A percentile compares a stretch with the other conserved stretches of the same genome.
These are phyloP conservation scores for Colletotrichum cereale DNA, from an alignment of 2,329 filamentous ascomycete genomes.

Conservation along the genomic window DNA sequence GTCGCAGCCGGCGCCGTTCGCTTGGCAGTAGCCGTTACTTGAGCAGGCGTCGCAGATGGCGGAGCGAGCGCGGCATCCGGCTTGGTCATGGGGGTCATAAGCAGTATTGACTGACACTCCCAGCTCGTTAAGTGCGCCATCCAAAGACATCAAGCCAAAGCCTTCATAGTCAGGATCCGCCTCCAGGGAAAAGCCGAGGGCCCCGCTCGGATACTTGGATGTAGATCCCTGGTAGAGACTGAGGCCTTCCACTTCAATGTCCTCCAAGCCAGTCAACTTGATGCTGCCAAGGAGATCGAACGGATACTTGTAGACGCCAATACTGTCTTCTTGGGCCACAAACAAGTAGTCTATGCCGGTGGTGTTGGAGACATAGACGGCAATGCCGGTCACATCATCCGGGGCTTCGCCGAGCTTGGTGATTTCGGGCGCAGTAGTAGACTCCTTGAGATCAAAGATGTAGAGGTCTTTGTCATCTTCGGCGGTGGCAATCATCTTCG, in stretches of 20 bases:
- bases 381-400: conserved; percentile 56
- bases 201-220: conserved; percentile 52
- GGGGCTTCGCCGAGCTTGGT: conserved; percentile 51
- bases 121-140: conserved; percentile 49
- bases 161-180: conserved; percentile 51
- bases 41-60: conserved; percentile 52
- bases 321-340: conserved; percentile 52
- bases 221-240: conserved; percentile 55
- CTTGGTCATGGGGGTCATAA: conserved; percentile 52
- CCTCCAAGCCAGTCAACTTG: conserved; percentile 53
- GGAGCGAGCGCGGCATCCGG: conserved; percentile 43
- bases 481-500: conserved; percentile 54
- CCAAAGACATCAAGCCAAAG: conserved; percentile 56
- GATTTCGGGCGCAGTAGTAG: conserved; percentile 52
- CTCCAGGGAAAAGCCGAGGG: conserved; percentile 56
- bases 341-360: conserved; percentile 54
- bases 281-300: conserved; percentile 54
- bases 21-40: conserved; percentile 53
- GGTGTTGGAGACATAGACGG: conserved; percentile 52
- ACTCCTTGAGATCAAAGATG: conserved; percentile 54
- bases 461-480: conserved; percentile 55
- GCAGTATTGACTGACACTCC: conserved; percentile 52
- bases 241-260: conserved; percentile 58
- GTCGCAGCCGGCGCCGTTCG: conserved; percentile 48
- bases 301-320: conserved; percentile 54